Conservation (phyloP, 768 basidiomycete species). For the Clavaria fumosa region DNA sequence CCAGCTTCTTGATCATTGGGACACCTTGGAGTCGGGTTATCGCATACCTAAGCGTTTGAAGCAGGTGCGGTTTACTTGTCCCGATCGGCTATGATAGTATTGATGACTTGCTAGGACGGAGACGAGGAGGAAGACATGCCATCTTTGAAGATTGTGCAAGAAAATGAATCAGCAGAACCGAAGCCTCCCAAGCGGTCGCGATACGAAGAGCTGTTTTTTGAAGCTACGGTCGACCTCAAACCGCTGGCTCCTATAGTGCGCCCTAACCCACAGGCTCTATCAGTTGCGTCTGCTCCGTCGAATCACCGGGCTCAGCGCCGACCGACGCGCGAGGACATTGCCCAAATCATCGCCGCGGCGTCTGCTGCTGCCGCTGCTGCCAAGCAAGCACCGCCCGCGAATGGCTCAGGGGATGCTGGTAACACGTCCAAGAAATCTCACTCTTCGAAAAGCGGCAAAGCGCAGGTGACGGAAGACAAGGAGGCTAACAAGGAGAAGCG, state of each 20-base stretch:
- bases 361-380: constrained; percentile 8
- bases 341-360: constrained; percentile 5
- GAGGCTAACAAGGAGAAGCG: constrained; percentile 69
- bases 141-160: background rate
- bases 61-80: constrained; percentile 12
- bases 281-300: too few species aligned
- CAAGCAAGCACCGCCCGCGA: constrained; percentile 18
- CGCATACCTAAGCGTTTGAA: constrained; percentile 67
- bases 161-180: background rate
- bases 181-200: background rate
- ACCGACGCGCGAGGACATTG: background rate
- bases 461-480: constrained; percentile 37
- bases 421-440: constrained; percentile 20
- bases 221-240: constrained; percentile 3
- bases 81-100: background rate
- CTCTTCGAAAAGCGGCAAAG: constrained; percentile 28
- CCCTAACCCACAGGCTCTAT: background rate
- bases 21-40: constrained; percentile 56
- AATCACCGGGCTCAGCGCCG: too few species aligned
- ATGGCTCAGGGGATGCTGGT: constrained; percentile 16
- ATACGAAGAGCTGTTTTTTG: background rate
- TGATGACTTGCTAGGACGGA: constrained; percentile 4
- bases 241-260: too few species aligned
- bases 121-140: constrained; percentile 9
- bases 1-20: constrained; percentile 74